Evolutionary conservation across 805 yeast species (phyloP), one percentile per base, ranked within the genome.

Genomic region (Priceomyces medius): DNA sequence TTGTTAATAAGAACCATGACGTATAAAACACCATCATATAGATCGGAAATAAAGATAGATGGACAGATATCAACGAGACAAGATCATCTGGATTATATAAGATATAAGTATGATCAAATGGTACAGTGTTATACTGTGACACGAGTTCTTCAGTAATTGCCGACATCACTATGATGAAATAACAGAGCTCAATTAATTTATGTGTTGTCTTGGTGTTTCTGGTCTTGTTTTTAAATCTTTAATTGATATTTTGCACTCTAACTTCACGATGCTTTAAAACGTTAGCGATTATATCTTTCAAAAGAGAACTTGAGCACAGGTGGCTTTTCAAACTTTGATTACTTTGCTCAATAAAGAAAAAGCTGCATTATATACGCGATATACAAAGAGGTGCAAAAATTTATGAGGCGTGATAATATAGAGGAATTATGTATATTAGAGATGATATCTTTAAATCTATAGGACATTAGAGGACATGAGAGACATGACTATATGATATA

Each of bases 31-130:
- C 79, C 61, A 90, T 74, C 16, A 87, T 71, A 31, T 83, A 77
- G 40, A 90, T 85, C 1, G 99, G 99, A 6, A 83, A 67, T 20
- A 93, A 71, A 14, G 98, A 85, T 42, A 85, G 74, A 39, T 84
- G 77, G 1, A 91, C 97, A 7, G 80, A 66, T 0, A 76, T 53
- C 24, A 78, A 58, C 2, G 95, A 81, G 7, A 86, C 36, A 4
- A 66, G 48, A 54, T 83, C 93, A 9, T 65, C 59, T 5, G 89
- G 83, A 49, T 85, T 83, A 55, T 89, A 91, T 17, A 87, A 66
- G 14, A 91, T 85, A 55, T 85, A 84, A 0, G 97, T 89, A 55
- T 87, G 88, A 57, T 89, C 96, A 56, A 89, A 85, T 0, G 95
- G 91, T 3, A 77, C 56, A 10, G 70, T 72, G 20, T 50, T 48